A percentile compares a stretch with the other conserved stretches of the same genome.
These are phyloP conservation scores for Corymbia citriodora DNA, from an alignment of 441 rosid species.

Conservation along the genomic window DNA sequence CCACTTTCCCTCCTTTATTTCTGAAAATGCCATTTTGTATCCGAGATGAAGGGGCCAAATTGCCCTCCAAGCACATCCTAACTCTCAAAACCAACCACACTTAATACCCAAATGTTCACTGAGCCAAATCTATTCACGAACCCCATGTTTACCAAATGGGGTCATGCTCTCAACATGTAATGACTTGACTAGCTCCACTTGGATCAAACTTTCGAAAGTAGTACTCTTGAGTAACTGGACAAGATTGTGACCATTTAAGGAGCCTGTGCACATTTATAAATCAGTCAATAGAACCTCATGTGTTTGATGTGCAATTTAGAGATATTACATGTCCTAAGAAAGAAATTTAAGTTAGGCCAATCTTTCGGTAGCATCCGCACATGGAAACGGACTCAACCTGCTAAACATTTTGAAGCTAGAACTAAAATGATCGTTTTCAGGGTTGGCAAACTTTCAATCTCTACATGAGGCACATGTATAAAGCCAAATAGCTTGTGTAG, in stretches of 20 bases:
- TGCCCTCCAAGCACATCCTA: not conserved
- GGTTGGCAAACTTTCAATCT: not conserved
- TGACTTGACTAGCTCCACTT: not conserved
- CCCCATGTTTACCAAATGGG: not conserved
- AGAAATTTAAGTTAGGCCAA: not conserved
- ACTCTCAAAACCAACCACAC: not conserved
- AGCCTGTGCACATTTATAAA: not conserved
- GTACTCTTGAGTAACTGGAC: not conserved
- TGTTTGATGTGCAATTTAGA: not conserved
- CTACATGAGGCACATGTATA: not conserved
- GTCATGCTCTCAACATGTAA: not conserved
- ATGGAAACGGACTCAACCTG: not conserved
- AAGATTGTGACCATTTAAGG: not conserved
- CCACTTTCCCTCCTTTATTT: not conserved
- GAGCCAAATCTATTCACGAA: not conserved
- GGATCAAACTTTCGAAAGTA: not conserved
- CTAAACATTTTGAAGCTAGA: not conserved
- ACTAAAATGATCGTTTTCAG: not conserved
- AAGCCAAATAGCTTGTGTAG: not conserved
- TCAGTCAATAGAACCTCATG: not conserved
- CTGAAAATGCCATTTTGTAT: not conserved
- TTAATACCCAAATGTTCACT: not conserved
- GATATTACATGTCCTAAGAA: not conserved
- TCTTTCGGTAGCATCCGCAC: not conserved
- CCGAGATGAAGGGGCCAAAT: not conserved